Conservation (phyloP, 257 asterid genomes). For the Paraleonurus japonicus region DNA sequence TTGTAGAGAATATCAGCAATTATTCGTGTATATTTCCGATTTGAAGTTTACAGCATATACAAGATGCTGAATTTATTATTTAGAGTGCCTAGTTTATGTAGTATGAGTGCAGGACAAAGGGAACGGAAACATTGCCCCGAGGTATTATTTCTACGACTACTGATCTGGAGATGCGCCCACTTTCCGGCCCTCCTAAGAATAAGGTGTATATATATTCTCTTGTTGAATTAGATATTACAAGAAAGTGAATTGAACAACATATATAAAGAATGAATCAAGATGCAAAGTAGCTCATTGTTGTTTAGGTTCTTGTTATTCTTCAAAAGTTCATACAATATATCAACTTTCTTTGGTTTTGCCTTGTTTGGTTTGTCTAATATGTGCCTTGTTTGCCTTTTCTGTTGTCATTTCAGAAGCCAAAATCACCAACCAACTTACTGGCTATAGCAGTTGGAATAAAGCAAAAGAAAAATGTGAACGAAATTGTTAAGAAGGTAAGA, state of each 20-base stretch:
- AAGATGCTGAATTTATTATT: neutral
- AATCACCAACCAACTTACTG: constrained; percentile 53
- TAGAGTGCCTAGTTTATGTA: constrained; percentile 25
- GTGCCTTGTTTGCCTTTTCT: constrained; percentile 8
- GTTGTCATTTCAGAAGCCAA: constrained; percentile 37
- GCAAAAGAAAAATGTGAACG: constrained; percentile 62
- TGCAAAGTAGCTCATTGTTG: neutral
- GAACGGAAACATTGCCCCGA: constrained; percentile 62
- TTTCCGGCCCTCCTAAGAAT: constrained; percentile 45
- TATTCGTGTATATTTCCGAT: neutral
- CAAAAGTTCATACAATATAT: neutral
- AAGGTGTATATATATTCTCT: constrained; percentile 36
- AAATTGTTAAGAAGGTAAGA: constrained; percentile 62
- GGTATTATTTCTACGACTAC: constrained; percentile 57
- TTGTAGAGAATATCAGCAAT: constrained; percentile 21
- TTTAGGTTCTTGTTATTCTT: neutral
- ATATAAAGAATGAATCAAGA: too few species aligned
- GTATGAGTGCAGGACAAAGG: constrained; percentile 57
- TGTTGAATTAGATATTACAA: neutral
- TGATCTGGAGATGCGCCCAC: constrained; percentile 63
- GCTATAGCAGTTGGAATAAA: constrained; percentile 78
- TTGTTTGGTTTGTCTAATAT: constrained; percentile 24
- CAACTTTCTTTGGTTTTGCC: neutral
- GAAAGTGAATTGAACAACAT: too few species aligned
- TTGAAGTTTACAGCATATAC: neutral